A percentile compares a stretch with the other conserved stretches of the same genome.
Conservation (phyloP, 2,329 filamentous ascomycete genomes). For the Talaromyces pinophilus region DNA sequence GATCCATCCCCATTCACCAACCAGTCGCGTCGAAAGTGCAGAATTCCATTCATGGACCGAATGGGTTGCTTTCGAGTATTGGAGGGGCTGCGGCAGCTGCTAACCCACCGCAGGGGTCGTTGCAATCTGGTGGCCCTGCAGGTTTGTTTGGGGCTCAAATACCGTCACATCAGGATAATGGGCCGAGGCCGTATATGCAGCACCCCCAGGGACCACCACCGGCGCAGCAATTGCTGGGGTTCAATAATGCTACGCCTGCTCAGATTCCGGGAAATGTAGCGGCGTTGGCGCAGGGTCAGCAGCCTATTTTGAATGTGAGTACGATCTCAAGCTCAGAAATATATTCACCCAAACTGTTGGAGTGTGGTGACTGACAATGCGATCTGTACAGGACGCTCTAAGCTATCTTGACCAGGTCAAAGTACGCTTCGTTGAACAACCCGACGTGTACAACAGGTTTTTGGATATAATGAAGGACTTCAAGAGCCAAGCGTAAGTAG, state of each 20-base stretch:
- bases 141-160: conserved; percentile 70
- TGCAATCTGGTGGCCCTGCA: conserved; percentile 61
- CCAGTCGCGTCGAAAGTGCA: conserved; percentile 81
- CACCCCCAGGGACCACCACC: conserved; percentile 58
- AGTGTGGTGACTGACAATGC: no score
- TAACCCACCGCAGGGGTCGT: conserved; percentile 53
- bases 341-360: neutral
- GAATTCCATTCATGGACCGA: conserved; percentile 86
- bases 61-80: conserved; percentile 78
- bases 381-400: conserved; percentile 63
- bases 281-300: conserved; percentile 72
- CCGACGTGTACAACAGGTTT: conserved; percentile 95
- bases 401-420: conserved; percentile 98
- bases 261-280: conserved; percentile 54
- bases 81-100: conserved; percentile 60
- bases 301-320: conserved; percentile 72
- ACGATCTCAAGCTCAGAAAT: conserved; percentile 24
- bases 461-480: conserved; percentile 99
- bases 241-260: conserved; percentile 45
- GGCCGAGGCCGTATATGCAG: conserved; percentile 61
- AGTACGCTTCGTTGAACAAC: conserved; percentile 93
- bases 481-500: conserved; percentile 85
- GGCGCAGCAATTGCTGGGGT: conserved; percentile 56
- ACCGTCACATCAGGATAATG: conserved; percentile 57
- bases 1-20: conserved; percentile 89